These are phyloP conservation scores for Neurospora sp. DNA, from an alignment of 495 filamentous ascomycete genomes.

Conservation along the genomic window DNA sequence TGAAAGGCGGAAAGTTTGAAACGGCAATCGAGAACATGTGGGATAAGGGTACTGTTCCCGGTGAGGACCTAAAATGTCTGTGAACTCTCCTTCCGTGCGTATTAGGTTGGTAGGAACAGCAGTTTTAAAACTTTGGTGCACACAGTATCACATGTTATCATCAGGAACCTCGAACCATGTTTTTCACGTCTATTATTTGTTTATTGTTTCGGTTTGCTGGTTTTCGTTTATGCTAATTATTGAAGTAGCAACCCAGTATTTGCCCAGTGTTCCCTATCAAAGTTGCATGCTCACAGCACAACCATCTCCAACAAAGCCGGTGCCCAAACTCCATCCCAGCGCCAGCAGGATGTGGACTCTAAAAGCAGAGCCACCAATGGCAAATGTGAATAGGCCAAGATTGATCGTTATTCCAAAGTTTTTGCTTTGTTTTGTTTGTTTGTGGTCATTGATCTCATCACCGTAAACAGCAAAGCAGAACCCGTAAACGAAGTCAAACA, in stretches of 20 bases:
- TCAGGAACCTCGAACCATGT: background rate
- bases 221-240: background rate
- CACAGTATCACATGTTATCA: background rate
- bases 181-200: background rate
- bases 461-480: constrained; percentile 2
- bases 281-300: background rate
- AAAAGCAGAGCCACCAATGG: background rate
- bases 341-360: background rate
- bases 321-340: background rate
- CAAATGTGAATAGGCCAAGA: background rate
- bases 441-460: background rate
- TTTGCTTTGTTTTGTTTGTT: background rate
- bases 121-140: background rate
- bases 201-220: background rate
- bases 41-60: background rate
- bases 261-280: background rate
- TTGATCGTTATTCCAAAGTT: background rate
- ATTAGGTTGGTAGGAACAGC: background rate
- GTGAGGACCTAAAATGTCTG: background rate
- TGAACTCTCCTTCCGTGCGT: background rate
- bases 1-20: background rate
- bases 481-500: background rate
- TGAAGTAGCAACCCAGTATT: background rate
- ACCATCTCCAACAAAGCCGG: background rate
- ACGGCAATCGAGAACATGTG: background rate